Evolutionary conservation across 805 yeast species (phyloP).

Genomic region (Komagataella pseudopastoris): DNA sequence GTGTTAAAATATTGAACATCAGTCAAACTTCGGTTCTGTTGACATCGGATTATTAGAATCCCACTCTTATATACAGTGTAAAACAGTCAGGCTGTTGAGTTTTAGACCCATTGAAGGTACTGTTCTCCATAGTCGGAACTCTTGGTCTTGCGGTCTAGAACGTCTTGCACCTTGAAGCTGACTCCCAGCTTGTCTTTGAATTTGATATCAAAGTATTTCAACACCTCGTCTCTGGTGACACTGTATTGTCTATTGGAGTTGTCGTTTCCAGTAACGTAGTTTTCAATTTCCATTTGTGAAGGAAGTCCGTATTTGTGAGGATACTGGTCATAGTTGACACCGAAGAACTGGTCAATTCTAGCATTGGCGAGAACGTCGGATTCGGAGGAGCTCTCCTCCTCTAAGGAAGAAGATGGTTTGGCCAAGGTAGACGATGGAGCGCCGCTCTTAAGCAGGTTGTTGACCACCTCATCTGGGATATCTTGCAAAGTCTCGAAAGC

Average conservation of each 20-base stretch:
- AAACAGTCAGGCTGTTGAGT: neutral
- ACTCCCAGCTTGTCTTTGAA: conserved; percentile 49
- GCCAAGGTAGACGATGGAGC: conserved; percentile 17
- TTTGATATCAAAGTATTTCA: conserved; percentile 41
- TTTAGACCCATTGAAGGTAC: conserved; percentile 33
- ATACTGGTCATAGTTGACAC: conserved; percentile 24
- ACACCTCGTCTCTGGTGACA: conserved; percentile 54
- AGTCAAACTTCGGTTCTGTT: neutral
- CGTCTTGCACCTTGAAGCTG: conserved; percentile 39
- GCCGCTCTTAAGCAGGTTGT: conserved; percentile 25
- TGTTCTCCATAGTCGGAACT: conserved; percentile 26
- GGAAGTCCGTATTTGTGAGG: conserved; percentile 77
- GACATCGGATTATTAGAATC: neutral
- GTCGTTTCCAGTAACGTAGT: conserved; percentile 58
- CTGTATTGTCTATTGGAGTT: conserved; percentile 51
- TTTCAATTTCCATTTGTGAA: conserved; percentile 45
- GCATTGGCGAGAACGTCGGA: conserved; percentile 1
- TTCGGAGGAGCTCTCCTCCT: conserved; percentile 4
- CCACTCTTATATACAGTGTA: neutral
- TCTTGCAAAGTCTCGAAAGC: conserved; percentile 41
- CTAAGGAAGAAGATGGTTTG: conserved; percentile 16
- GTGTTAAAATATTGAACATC: neutral
- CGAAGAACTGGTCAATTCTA: conserved; percentile 9
- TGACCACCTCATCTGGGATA: conserved; percentile 47
- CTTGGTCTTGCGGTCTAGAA: conserved; percentile 44